Evolutionary conservation across 106 monocot genomes (phyloP).

Genomic region (Phalaenopsis equestris): DNA sequence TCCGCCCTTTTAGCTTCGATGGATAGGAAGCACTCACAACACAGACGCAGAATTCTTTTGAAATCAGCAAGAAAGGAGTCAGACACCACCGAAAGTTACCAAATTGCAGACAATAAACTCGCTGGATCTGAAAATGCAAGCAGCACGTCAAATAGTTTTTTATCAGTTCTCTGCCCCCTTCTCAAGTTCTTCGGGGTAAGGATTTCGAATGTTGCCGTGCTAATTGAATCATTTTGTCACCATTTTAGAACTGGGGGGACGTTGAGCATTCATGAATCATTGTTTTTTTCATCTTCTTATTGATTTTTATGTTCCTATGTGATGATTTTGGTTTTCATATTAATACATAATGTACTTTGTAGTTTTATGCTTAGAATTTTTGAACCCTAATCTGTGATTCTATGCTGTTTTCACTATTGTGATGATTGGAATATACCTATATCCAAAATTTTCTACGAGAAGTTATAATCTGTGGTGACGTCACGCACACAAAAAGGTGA

Average conservation of each 20-base stretch:
- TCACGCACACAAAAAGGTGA: background rate
- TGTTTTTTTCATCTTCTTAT: background rate
- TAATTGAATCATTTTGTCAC: background rate
- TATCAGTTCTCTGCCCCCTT: slow-evolving; percentile 18
- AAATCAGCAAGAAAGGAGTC: background rate
- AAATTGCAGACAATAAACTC: background rate
- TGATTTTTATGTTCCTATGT: background rate
- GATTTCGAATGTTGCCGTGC: background rate
- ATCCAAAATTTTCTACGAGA: background rate
- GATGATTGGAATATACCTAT: background rate
- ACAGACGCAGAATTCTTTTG: background rate
- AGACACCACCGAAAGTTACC: background rate
- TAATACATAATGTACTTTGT: background rate
- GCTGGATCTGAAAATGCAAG: slow-evolving; percentile 3
- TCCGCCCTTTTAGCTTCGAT: background rate
- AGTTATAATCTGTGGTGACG: background rate
- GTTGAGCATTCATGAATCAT: background rate
- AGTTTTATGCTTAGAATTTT: background rate
- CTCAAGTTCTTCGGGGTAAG: slow-evolving; percentile 21
- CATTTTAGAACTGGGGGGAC: background rate
- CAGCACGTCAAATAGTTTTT: slow-evolving; percentile 3
- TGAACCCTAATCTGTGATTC: background rate
- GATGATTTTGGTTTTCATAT: background rate
- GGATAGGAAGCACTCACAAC: background rate
- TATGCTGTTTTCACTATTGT: background rate